Percentiles rank a stretch among this genome's conserved stretches.
Evolutionary conservation across 169 alveolate genomes (phyloP).

Genomic region (Plasmodium malariae): DNA sequence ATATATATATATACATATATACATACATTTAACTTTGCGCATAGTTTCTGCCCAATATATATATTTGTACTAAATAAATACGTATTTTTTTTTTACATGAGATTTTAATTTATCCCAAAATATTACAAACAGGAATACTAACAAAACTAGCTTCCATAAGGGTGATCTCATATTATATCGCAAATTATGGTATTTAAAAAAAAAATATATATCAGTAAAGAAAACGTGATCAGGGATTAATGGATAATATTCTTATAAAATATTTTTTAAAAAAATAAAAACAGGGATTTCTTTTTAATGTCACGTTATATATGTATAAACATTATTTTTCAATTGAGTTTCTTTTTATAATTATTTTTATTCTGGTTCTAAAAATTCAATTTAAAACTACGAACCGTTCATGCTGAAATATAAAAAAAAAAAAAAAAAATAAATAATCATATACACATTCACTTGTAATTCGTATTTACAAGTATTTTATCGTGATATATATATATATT

Average conservation of each 20-base stretch:
- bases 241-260: not conserved
- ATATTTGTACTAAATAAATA: too few species aligned
- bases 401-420: not conserved
- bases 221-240: not conserved
- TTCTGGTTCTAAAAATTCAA: not conserved
- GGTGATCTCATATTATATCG: constrained; percentile 23
- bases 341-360: not conserved
- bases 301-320: constrained; percentile 6
- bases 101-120: constrained; percentile 44
- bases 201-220: too few species aligned
- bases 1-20: not conserved
- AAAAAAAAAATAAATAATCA: too few species aligned
- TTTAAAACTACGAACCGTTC: not conserved
- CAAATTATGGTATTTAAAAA: too few species aligned
- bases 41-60: too few species aligned
- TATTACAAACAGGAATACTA: not conserved
- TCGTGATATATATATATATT: not conserved
- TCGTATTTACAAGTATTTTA: too few species aligned
- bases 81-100: constrained; percentile 22
- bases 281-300: not conserved
- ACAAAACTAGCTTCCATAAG: not conserved
- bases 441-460: too few species aligned
- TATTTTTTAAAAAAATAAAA: not conserved
- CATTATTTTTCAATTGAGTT: not conserved
- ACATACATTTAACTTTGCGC: too few species aligned